Base-by-base conservation (phyloP, 495 filamentous ascomycete species). In the Patellaria atrata region DNA sequence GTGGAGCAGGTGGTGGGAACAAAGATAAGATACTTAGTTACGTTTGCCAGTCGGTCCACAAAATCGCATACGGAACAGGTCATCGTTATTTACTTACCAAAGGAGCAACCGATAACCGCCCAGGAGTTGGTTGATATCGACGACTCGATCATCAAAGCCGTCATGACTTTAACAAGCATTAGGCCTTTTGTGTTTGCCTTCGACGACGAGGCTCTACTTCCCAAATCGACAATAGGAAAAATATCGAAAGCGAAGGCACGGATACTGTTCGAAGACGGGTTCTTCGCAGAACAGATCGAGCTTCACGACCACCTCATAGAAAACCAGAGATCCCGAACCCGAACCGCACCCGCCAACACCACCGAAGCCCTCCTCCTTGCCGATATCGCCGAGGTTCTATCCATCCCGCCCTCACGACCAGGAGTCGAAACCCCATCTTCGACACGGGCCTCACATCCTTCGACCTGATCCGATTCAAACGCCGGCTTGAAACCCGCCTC, bases 191-290 rank as follows among this genome's bases (percentile, higher is more conserved):
- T 10, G n/a, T n/a, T n/a, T n/a, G n/a, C n/a, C n/a, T n/a, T n/a
- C n/a, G 30, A 41, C 8, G 18, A 30, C 16, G 33, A 14, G 33
- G 17, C 14, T 5, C 33, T 40, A 15, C 36, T 61, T 21, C 56
- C 47, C 27, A 66, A 55, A 40, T 51, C 62, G 3, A 44, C 64
- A 0, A 50, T 70, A 10, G 67, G 65, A 5, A 71, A 71, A 45
- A 26, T 71, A 3, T 67, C 66, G 5, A 53, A 59, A 0, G 27
- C 50, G 5, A 66, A 63, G 31, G 41, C 68, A 12, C 46, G 45
- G 18, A 38, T 40, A 0, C 35, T 44, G 4, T 54, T 62, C 13
- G 56, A 62, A 35, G 18, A 22, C 15, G 60, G 60, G 5, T 20
- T 28, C 4, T 61, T 59, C 28, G 37, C 51, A 22, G 45, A 48